Conservation (phyloP, 2,329 filamentous ascomycete genomes). For the Aspergillus clavatus region DNA sequence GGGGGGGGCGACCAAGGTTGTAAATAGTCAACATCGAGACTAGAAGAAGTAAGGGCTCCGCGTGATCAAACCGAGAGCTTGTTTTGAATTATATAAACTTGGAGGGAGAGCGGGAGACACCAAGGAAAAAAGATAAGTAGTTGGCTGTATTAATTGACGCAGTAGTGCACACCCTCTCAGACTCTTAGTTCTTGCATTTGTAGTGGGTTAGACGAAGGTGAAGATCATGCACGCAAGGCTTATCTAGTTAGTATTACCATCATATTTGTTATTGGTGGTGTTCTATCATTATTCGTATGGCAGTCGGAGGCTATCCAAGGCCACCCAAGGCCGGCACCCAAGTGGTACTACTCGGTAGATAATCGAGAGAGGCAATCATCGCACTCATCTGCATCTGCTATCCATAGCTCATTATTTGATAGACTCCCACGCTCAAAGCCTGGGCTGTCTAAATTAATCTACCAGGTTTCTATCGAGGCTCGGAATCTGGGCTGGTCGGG, state of each 20-base stretch:
- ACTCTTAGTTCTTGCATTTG: background rate
- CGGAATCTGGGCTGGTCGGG: background rate
- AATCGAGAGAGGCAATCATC: too few relatives aligned
- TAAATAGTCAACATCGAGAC: background rate
- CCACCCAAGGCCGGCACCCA: too few relatives aligned
- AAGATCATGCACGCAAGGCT: background rate
- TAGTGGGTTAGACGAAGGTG: background rate
- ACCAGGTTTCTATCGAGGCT: too few relatives aligned
- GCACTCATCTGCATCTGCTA: too few relatives aligned
- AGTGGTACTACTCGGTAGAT: too few relatives aligned
- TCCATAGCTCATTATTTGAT: too few relatives aligned
- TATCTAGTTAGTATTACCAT: too few relatives aligned
- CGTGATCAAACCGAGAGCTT: background rate
- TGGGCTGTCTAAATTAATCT: too few relatives aligned
- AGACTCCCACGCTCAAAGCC: too few relatives aligned
- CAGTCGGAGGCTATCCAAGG: too few relatives aligned
- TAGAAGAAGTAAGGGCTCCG: background rate
- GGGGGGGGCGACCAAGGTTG: background rate
- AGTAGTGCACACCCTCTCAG: constrained; percentile 2
- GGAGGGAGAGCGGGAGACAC: background rate
- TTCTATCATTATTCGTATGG: too few relatives aligned
- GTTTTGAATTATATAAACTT: background rate
- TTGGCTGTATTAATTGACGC: constrained; percentile 2
- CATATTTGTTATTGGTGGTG: background rate
- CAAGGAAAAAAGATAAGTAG: background rate